phyloP scores from a whole-genome alignment of 2,329 filamentous ascomycete genomes.

The Phoma sp. region DNA sequence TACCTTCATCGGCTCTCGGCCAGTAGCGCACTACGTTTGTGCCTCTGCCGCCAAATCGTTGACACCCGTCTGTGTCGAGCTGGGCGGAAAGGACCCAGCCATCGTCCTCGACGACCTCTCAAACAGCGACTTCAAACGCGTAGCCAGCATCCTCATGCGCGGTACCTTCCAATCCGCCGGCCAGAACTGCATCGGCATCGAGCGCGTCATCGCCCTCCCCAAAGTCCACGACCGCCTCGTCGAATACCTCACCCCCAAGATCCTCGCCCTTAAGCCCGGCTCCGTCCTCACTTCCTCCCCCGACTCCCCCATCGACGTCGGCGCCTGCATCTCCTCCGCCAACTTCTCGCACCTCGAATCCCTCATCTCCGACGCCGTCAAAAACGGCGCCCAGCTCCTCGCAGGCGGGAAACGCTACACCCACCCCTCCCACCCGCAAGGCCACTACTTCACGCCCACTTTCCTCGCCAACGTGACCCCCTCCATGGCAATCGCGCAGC shows the following conservation, averaged over 20 bases:
- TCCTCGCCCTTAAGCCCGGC: conserved; percentile 76
- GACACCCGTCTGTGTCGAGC: conserved; percentile 87
- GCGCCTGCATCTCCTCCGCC: conserved; percentile 83
- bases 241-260: conserved; percentile 71
- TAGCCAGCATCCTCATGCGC: conserved; percentile 83
- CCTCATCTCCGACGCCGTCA: conserved; percentile 78
- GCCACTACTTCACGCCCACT: conserved; percentile 92
- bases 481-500: conserved; percentile 83
- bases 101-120: conserved; percentile 82
- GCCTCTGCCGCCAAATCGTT: conserved; percentile 82
- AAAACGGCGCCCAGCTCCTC: conserved; percentile 78
- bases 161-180: conserved; percentile 94
- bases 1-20: conserved; percentile 92
- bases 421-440: conserved; percentile 76
- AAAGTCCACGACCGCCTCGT: conserved; percentile 77
- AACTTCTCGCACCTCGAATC: conserved; percentile 77
- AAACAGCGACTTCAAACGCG: conserved; percentile 68
- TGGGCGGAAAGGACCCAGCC: conserved; percentile 93
- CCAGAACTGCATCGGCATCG: conserved; percentile 97
- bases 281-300: conserved; percentile 61
- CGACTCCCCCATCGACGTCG: conserved; percentile 71
- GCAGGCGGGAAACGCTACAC: conserved; percentile 74
- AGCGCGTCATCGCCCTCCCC: conserved; percentile 84
- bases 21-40: conserved; percentile 87
- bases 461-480: conserved; percentile 87